Percentiles rank a stretch among this genome's conserved stretches.
Evolutionary conservation across 2,329 filamentous ascomycete genomes (phyloP).

Genomic region (Rasamsonia emersonii): DNA sequence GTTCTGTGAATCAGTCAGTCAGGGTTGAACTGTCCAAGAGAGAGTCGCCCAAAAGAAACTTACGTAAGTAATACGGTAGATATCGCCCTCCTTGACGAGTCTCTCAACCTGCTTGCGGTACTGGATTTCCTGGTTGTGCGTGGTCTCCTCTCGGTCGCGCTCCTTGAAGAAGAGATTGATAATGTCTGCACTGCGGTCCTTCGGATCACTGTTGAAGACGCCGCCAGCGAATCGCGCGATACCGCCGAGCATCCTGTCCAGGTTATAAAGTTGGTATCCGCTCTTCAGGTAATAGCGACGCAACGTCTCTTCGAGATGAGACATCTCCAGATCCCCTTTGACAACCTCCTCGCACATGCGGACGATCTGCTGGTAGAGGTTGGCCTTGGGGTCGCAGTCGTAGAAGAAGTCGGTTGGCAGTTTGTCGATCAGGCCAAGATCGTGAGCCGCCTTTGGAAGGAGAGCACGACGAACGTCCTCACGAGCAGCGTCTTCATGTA

Average conservation of each 20-base stretch:
- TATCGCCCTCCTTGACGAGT: constrained; percentile 82
- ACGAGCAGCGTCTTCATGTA: constrained; percentile 62
- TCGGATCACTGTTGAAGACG: constrained; percentile 78
- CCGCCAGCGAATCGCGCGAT: constrained; percentile 71
- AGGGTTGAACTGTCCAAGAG: constrained; percentile 12
- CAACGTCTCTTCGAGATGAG: constrained; percentile 78
- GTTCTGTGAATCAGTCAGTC: constrained; percentile 38
- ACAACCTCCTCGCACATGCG: constrained; percentile 81
- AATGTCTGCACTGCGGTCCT: constrained; percentile 90
- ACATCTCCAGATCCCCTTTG: constrained; percentile 70
- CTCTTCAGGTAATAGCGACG: constrained; percentile 84
- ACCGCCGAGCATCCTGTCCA: constrained; percentile 77
- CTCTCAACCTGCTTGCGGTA: constrained; percentile 89
- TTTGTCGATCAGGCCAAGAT: constrained; percentile 76
- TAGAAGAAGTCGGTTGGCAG: constrained; percentile 66
- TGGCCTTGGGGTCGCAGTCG: constrained; percentile 53
- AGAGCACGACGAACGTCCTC: constrained; percentile 66
- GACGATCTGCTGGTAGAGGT: constrained; percentile 79
- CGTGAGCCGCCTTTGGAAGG: constrained; percentile 68
- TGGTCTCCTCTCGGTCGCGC: constrained; percentile 74
- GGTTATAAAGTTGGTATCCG: constrained; percentile 88
- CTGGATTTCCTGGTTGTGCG: constrained; percentile 80
- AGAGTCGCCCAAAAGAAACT: constrained; percentile 36
- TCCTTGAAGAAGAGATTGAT: constrained; percentile 78
- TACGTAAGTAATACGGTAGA: constrained; percentile 87